phyloP scores from a whole-genome alignment of 2,329 filamentous ascomycete genomes.

The Venturiaceae sp. region DNA sequence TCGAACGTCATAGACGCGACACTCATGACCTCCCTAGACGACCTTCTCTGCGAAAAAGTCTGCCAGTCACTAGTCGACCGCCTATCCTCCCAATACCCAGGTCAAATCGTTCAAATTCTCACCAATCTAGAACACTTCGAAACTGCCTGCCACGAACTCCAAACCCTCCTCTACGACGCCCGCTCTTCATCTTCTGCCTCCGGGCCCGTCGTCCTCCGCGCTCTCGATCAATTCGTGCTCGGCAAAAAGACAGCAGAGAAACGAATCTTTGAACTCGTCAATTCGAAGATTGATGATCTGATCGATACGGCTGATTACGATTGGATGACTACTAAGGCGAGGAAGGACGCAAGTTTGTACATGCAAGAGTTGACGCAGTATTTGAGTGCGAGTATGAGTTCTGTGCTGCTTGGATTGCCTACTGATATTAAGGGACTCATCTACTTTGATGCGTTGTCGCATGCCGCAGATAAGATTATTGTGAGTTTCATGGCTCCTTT shows the following conservation, averaged over 20 bases:
- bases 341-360: conserved; percentile 47
- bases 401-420: conserved; percentile 84
- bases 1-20: conserved; percentile 86
- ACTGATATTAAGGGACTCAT: conserved; percentile 95
- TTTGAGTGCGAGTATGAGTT: conserved; percentile 92
- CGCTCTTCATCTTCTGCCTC: conserved; percentile 73
- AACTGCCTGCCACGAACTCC: conserved; percentile 80
- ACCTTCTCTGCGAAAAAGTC: conserved; percentile 86
- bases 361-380: conserved; percentile 93
- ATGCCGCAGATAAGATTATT: conserved; percentile 79
- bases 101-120: conserved; percentile 95
- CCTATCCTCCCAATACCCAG: conserved; percentile 84
- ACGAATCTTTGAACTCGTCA: conserved; percentile 95
- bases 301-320: conserved; percentile 97
- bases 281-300: conserved; percentile 96
- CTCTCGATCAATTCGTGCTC: conserved; percentile 75
- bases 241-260: conserved; percentile 97
- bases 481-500: conserved; percentile 29
- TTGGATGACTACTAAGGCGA: conserved; percentile 41
- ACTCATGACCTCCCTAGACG: conserved; percentile 78
- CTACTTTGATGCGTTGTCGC: conserved; percentile 90
- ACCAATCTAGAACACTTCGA: conserved; percentile 98
- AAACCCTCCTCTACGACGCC: conserved; percentile 75
- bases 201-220: conserved; percentile 67
- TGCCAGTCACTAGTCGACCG: conserved; percentile 83